These are phyloP conservation scores for Globisporangium carolinianum DNA, from an alignment of 352 stramenopile genomes.

Conservation along the genomic window DNA sequence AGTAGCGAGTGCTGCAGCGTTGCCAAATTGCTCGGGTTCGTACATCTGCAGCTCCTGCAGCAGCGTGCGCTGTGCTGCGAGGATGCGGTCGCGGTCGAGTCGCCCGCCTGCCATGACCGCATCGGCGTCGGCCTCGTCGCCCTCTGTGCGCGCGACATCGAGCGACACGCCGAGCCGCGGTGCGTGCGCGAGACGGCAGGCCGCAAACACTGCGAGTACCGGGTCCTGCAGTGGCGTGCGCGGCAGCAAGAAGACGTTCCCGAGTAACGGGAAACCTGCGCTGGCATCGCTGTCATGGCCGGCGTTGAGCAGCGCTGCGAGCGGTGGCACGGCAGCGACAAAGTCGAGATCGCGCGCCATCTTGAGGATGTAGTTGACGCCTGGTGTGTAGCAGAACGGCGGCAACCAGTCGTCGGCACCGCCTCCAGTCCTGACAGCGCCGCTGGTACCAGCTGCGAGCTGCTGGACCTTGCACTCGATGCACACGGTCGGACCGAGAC, in stretches of 20 bases:
- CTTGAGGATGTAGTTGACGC: constrained; percentile 73
- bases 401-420: constrained; percentile 43
- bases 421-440: not conserved
- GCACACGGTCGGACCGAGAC: constrained; percentile 51
- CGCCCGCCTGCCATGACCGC: constrained; percentile 16
- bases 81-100: constrained; percentile 40
- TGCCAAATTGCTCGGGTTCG: constrained; percentile 25
- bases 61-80: constrained; percentile 44
- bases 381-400: constrained; percentile 53
- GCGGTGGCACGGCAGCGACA: constrained; percentile 39
- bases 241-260: constrained; percentile 68
- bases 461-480: constrained; percentile 71
- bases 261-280: constrained; percentile 45
- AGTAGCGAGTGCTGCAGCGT: too few relatives aligned
- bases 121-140: not conserved
- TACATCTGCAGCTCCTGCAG: constrained; percentile 65
- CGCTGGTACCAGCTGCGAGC: constrained; percentile 21
- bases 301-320: constrained; percentile 40
- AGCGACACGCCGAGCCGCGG: constrained; percentile 13
- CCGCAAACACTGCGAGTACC: constrained; percentile 38
- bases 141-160: constrained; percentile 10
- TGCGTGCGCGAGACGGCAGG: constrained; percentile 16
- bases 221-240: constrained; percentile 58
- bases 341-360: constrained; percentile 71
- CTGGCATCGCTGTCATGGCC: constrained; percentile 17